Evolutionary conservation across 768 basidiomycete species (phyloP), one percentile per base, ranked within the genome.

Genomic region (Pleurotus djamor): DNA sequence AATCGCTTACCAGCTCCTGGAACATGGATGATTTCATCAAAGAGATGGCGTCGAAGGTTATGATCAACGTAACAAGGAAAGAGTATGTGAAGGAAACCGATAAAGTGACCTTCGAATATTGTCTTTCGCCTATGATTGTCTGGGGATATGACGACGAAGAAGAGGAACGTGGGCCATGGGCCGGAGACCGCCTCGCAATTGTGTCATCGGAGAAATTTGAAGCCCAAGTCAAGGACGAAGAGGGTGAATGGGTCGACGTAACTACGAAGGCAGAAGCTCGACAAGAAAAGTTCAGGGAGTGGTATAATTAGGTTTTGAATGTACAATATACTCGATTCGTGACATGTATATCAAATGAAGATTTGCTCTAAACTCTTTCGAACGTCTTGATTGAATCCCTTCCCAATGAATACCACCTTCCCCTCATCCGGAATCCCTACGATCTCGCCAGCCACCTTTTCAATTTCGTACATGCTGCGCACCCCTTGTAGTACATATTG

Each of bases 401-500:
- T 91, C 9, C 94, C 94, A 48, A 96, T 96, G 60, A 96, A 79
- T 2, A 96, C 91, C 21, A 96, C 68, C 73, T 96, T 96, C 28
- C 94, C 93, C 13, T 72, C 72, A 50, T 84, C 82, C 0, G 84
- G 83, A 37, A 87, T 68, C 1, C 82, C 86, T 28, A 84, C 57
- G 6, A 70, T 74, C 59, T 69, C 70, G 44, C 68, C 72, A n/a
- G 66, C 76, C 43, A 86, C 74, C 52, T 78, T 72, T 0, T 71
- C 68, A 12, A 96, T 82, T 65, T 99, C 96, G 68, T 96, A 99
- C 71, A 98, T 81, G 64, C 78, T 92, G 63, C 92, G 79, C 10
- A 99, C 97, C 2, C 96, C 97, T 68, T 99, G 97, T 48, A 99
- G 73, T 56, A 98, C 84, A 64, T 87, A 82, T 58, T 83, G 78